Percentiles rank a stretch among this genome's conserved stretches.
Evolutionary conservation across 805 yeast species (phyloP).

Genomic region (Barnettozyma botsteinii): DNA sequence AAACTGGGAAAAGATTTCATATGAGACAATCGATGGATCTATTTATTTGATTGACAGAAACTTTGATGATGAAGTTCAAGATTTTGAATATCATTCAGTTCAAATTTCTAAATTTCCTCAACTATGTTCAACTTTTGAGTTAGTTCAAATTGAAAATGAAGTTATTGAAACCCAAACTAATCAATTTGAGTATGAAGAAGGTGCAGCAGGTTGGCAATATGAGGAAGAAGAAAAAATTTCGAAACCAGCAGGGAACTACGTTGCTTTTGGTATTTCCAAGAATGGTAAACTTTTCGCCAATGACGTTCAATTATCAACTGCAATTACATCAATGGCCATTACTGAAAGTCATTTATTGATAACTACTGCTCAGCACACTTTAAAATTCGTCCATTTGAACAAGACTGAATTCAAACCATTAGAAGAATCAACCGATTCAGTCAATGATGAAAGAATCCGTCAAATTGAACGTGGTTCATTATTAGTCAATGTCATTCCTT

Average conservation of each 20-base stretch:
- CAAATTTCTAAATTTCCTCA: slow-evolving; percentile 56
- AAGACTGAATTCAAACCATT: slow-evolving; percentile 35
- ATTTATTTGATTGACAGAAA: slow-evolving; percentile 35
- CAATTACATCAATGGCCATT: slow-evolving; percentile 75
- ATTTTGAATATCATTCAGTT: slow-evolving; percentile 26
- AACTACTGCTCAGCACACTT: slow-evolving; percentile 82
- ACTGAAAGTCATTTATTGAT: slow-evolving; percentile 69
- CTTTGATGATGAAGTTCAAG: slow-evolving; percentile 17
- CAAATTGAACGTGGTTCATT: slow-evolving; percentile 88
- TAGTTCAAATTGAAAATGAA: slow-evolving; percentile 29
- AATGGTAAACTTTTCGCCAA: slow-evolving; percentile 72
- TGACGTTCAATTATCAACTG: slow-evolving; percentile 51
- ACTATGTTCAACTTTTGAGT: slow-evolving; percentile 57
- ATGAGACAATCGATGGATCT: slow-evolving; percentile 60
- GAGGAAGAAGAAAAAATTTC: slow-evolving; percentile 1
- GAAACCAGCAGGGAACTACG: slow-evolving; percentile 21
- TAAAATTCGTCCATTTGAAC: slow-evolving; percentile 73
- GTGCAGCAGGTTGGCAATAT: slow-evolving; percentile 4
- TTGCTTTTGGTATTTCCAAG: slow-evolving; percentile 66
- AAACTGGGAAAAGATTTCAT: slow-evolving; percentile 45
- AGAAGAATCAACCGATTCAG: slow-evolving; percentile 31
- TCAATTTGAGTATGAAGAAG: slow-evolving; percentile 11
- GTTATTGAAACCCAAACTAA: slow-evolving; percentile 24
- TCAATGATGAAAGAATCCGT: slow-evolving; percentile 76
- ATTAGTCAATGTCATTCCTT: slow-evolving; percentile 76